Evolutionary conservation across 305 asterid genomes (phyloP).

Genomic region (Solanum hybrid): DNA sequence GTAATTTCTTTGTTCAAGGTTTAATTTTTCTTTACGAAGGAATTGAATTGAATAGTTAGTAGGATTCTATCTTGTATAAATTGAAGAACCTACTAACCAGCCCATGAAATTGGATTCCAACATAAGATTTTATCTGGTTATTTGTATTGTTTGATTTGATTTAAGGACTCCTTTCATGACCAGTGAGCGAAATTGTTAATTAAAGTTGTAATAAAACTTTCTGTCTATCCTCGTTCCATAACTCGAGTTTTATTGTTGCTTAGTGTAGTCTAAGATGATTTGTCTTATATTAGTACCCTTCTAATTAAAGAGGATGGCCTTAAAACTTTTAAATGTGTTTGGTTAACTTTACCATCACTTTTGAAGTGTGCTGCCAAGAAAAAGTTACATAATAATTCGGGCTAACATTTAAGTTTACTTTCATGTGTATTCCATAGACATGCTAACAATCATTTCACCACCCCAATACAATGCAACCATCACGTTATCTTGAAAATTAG

Average conservation of each 20-base stretch:
- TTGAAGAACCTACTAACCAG: too few relatives aligned
- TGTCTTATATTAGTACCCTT: background rate
- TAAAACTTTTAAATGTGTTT: background rate
- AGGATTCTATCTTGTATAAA: too few relatives aligned
- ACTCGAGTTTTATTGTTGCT: background rate
- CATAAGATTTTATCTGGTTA: too few relatives aligned
- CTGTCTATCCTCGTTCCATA: background rate
- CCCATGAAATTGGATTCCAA: too few relatives aligned
- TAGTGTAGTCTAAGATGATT: background rate
- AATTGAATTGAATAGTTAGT: too few relatives aligned
- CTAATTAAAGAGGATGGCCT: background rate
- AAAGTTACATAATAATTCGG: too few relatives aligned
- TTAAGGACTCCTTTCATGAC: too few relatives aligned
- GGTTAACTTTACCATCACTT: background rate
- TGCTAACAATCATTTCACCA: background rate
- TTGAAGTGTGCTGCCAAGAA: background rate
- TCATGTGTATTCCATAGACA: background rate
- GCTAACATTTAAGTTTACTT: background rate
- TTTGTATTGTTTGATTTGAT: too few relatives aligned
- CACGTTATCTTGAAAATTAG: background rate
- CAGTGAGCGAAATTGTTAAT: too few relatives aligned
- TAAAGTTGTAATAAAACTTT: too few relatives aligned
- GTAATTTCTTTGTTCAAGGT: too few relatives aligned
- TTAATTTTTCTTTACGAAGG: too few relatives aligned
- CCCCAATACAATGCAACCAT: background rate